These are phyloP conservation scores for Alternaria sp. DNA, from an alignment of 2,329 filamentous ascomycete genomes.

Conservation along the genomic window DNA sequence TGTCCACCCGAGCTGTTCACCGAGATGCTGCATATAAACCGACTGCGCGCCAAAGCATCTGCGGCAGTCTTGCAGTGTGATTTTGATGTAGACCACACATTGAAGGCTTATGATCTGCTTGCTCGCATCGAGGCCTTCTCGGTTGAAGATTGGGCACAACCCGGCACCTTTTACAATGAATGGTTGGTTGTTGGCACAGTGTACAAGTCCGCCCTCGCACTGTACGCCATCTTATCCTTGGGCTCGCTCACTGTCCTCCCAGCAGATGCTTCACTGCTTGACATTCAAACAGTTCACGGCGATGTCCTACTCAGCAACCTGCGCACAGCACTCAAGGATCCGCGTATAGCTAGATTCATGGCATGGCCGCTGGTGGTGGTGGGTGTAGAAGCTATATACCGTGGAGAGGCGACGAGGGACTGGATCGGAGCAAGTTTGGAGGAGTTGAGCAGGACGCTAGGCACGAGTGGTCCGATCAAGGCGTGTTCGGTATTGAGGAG, in stretches of 20 bases:
- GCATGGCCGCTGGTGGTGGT: constrained; percentile 39
- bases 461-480: constrained; percentile 34
- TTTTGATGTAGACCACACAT: constrained; percentile 13
- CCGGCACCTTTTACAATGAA: constrained; percentile 26
- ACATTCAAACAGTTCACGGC: constrained; percentile 25
- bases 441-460: constrained; percentile 27
- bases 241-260: constrained; percentile 33
- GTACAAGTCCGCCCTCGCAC: constrained; percentile 33
- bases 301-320: constrained; percentile 21
- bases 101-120: constrained; percentile 33
- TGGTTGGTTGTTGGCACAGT: constrained; percentile 37
- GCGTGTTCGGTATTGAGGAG: constrained; percentile 29
- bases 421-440: constrained; percentile 32
- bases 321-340: constrained; percentile 10
- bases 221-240: constrained; percentile 42
- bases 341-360: constrained; percentile 25
- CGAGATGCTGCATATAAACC: constrained; percentile 35
- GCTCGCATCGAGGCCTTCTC: constrained; percentile 32
- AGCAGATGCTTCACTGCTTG: constrained; percentile 22
- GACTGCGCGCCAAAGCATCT: constrained; percentile 28
- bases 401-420: constrained; percentile 20
- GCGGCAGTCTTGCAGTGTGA: constrained; percentile 14
- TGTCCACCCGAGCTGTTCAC: constrained; percentile 37
- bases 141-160: constrained; percentile 39
- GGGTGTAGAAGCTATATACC: constrained; percentile 36